Evolutionary conservation across 208 protist genomes (phyloP), one percentile per base, ranked within the genome.

Genomic region (Leishmania lainsoni): DNA sequence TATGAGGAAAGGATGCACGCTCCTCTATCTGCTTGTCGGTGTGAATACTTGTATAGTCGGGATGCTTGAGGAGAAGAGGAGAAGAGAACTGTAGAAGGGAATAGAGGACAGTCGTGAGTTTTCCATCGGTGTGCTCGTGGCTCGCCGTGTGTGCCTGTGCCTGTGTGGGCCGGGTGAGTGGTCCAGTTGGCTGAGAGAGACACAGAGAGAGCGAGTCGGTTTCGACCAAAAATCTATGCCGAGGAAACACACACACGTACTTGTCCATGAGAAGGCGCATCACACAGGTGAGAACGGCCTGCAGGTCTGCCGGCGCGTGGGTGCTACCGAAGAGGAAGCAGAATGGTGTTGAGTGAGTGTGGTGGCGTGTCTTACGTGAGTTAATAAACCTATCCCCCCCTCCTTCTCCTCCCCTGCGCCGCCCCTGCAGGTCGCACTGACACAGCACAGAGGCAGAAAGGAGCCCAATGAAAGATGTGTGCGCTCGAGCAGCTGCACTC

Each of bases 21-120:
- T 14, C 56, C 8, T 82, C 2, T 45, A 26, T 49, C 20, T 86
- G 59, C 72, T 10, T 86, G 14, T 83, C 4, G 68, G 75, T 68
- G 29, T 75, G n/a, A 5, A 39, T 75, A 49, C 26, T 12, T 42
- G 71, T 42, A 16, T 32, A 14, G 71, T 32, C 10, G 10, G 49
- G 3, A 56, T 56, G 69, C 48, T n/a, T 10, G 56, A 2, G 10
- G 59, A 39, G n/a, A 66, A 26, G 26, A 5, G 59, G 22, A n/a
- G 10, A 39, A 35, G n/a, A n/a, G 14, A 1, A 54, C 12, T 17
- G 69, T 10, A 52, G 29, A 9, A 48, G n/a, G n/a, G 17, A 26
- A 35, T 20, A 42, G 26, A 75, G 70, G 26, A 51, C 6, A 39
- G 52, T 54, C 0, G n/a, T 78, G 49, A 71, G 45, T n/a, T 61